phyloP scores from a whole-genome alignment of 2,329 filamentous ascomycete species.

The Botrytis fragariae region DNA sequence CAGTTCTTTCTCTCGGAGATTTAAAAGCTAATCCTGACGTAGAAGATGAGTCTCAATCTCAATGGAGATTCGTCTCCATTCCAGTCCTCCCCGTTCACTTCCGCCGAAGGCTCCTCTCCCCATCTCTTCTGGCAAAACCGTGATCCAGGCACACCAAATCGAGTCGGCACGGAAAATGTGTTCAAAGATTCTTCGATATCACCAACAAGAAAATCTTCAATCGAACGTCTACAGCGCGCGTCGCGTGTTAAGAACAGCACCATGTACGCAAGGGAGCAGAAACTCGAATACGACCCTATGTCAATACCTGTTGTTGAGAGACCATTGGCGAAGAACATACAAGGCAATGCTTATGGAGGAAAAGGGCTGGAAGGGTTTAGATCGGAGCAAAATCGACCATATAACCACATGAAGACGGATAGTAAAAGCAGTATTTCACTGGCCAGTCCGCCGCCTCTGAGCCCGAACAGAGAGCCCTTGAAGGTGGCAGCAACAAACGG shows the following conservation, averaged over 20 bases:
- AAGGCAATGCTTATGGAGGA: conserved; percentile 67
- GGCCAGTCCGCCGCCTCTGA: conserved; percentile 46
- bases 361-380: conserved; percentile 53
- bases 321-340: conserved; percentile 70
- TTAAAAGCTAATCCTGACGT: conserved; percentile 34
- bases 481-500: conserved; percentile 37
- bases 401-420: conserved; percentile 52
- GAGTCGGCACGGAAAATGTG: conserved; percentile 67
- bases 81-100: conserved; percentile 72
- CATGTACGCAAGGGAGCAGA: conserved; percentile 90
- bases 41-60: conserved; percentile 60
- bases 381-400: conserved; percentile 44
- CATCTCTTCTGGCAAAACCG: conserved; percentile 86
- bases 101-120: conserved; percentile 65
- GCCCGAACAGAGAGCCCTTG: conserved; percentile 41
- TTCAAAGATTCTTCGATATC: conserved; percentile 58
- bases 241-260: conserved; percentile 97
- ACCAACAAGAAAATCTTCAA: conserved; percentile 79
- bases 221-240: conserved; percentile 91
- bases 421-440: conserved; percentile 60
- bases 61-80: conserved; percentile 78
- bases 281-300: conserved; percentile 86
- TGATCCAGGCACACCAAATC: conserved; percentile 64
- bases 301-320: conserved; percentile 76
- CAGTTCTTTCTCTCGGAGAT: conserved; percentile 29